Percentiles rank a stretch among this genome's conserved stretches.
These are phyloP conservation scores for Botrytis tulipae DNA, from an alignment of 2,329 filamentous ascomycete genomes.

Conservation along the genomic window DNA sequence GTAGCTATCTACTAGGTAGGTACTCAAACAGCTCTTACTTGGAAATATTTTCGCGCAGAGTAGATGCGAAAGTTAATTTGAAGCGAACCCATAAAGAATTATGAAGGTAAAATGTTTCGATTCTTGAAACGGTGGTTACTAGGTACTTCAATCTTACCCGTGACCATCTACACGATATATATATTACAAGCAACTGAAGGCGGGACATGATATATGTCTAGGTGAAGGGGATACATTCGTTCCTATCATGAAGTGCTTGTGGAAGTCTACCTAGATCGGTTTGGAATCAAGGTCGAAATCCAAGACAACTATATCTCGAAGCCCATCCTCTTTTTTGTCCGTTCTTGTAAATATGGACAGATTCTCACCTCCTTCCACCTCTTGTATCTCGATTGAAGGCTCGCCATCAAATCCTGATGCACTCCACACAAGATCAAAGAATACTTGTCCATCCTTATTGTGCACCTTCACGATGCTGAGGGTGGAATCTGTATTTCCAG, in stretches of 20 bases:
- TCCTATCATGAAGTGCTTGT: not conserved
- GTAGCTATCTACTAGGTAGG: not conserved
- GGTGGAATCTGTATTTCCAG: conserved; percentile 31
- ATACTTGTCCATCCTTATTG: conserved; percentile 15
- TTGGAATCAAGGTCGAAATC: conserved; percentile 24
- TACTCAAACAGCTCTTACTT: not conserved
- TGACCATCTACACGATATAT: not conserved
- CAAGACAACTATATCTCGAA: conserved; percentile 28
- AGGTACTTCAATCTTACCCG: not conserved
- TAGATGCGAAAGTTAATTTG: not conserved
- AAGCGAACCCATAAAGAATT: not conserved
- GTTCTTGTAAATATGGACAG: conserved; percentile 34
- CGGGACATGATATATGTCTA: not conserved
- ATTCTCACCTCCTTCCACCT: conserved; percentile 24
- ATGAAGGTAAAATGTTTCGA: not conserved
- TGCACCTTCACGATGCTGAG: conserved; percentile 27
- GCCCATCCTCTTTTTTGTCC: conserved; percentile 6
- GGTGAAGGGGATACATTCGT: not conserved
- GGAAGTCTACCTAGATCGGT: not conserved
- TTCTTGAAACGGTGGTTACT: too few species aligned
- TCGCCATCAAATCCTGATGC: conserved; percentile 33
- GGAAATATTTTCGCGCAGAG: not conserved
- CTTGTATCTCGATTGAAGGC: conserved; percentile 30
- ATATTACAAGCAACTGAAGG: not conserved
- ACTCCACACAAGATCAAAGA: conserved; percentile 27